A percentile compares a stretch with the other conserved stretches of the same genome.
Evolutionary conservation across 768 basidiomycete species (phyloP).

Genomic region (Russula emetica): DNA sequence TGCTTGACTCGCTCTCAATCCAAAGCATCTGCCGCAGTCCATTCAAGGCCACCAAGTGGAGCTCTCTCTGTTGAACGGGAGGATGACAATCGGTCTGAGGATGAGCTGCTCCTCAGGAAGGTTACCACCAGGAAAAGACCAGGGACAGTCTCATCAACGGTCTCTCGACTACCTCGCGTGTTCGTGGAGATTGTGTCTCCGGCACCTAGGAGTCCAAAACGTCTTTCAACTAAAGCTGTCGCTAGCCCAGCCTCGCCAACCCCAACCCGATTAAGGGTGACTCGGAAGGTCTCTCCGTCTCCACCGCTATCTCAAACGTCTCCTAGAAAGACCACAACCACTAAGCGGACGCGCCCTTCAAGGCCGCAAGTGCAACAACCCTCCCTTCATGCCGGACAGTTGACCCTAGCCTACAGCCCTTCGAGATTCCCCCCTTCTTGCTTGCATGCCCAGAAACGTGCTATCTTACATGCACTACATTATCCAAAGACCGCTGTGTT

Average conservation of each 20-base stretch:
- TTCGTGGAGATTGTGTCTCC: conserved; percentile 19
- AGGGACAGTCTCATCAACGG: not conserved
- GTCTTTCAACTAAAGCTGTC: not conserved
- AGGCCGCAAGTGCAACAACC: not conserved
- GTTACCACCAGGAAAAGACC: not conserved
- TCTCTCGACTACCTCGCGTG: conserved; percentile 18
- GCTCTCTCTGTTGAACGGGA: not conserved
- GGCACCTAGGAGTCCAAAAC: conserved; percentile 14
- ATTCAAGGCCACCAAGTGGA: not conserved
- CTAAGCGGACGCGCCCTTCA: not conserved
- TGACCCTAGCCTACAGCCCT: conserved; percentile 33
- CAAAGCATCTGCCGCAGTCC: not conserved
- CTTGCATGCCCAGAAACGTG: conserved; percentile 55
- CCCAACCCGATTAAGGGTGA: conserved; percentile 6
- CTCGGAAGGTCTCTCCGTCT: conserved; percentile 1
- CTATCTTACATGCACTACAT: conserved; percentile 47
- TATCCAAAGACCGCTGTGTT: conserved; percentile 28
- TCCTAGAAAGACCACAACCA: not conserved
- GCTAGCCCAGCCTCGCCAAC: conserved; percentile 14
- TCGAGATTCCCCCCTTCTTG: conserved; percentile 43
- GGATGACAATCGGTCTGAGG: conserved; percentile 21
- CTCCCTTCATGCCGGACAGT: not conserved
- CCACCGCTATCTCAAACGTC: not conserved
- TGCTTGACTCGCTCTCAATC: conserved; percentile 17
- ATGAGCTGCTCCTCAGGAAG: conserved; percentile 21